phyloP scores from a whole-genome alignment of 176 grass and related monocot species.

The Cenchrus americanus region DNA sequence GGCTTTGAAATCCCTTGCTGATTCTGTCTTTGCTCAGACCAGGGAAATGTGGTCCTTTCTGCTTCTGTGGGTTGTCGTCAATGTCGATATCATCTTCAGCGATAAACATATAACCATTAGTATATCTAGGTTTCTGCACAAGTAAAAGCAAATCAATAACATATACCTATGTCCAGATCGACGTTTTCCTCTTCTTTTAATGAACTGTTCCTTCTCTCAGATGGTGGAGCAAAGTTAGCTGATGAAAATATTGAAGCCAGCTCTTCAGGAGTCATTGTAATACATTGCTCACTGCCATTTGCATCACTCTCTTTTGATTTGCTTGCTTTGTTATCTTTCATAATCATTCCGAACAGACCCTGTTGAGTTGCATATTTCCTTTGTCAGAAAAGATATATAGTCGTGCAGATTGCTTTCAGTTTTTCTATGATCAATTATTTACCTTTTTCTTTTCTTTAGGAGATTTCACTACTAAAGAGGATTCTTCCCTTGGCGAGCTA shows the following conservation, averaged over 20 bases:
- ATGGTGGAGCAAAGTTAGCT: constrained; percentile 56
- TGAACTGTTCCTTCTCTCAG: constrained; percentile 63
- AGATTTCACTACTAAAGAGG: constrained; percentile 61
- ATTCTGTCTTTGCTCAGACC: constrained; percentile 82
- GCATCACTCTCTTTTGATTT: constrained; percentile 68
- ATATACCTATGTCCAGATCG: constrained; percentile 85
- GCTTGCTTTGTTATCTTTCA: constrained; percentile 87
- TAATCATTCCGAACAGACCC: constrained; percentile 85
- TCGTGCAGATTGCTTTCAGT: not conserved
- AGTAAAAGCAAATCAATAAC: constrained; percentile 32
- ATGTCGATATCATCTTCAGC: constrained; percentile 88
- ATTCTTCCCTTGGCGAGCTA: constrained; percentile 49
- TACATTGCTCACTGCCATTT: constrained; percentile 51
- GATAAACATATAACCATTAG: constrained; percentile 42
- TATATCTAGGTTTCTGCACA: not conserved
- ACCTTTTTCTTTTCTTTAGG: constrained; percentile 95
- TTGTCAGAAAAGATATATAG: constrained; percentile 27
- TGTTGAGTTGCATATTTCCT: constrained; percentile 43
- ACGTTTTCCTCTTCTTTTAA: constrained; percentile 59
- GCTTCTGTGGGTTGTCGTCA: constrained; percentile 71
- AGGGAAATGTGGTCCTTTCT: constrained; percentile 79
- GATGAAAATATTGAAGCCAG: constrained; percentile 74
- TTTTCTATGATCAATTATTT: constrained; percentile 37
- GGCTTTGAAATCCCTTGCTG: constrained; percentile 72
- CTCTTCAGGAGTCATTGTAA: constrained; percentile 57